Conservation (phyloP, 768 basidiomycete genomes). For the Pulveroboletus sp. region DNA sequence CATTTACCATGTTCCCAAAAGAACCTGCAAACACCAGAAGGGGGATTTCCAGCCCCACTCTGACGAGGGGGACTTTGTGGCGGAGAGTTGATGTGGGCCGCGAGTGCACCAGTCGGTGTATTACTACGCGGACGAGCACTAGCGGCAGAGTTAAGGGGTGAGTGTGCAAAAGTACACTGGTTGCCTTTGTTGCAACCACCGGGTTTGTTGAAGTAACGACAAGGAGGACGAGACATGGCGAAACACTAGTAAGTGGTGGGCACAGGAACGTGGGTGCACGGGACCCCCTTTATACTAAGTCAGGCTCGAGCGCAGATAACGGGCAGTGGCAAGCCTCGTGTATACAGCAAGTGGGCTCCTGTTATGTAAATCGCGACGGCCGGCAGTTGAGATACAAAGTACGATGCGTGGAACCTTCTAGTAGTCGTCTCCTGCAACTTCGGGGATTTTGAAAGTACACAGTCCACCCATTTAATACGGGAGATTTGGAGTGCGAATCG, state of each 20-base stretch:
- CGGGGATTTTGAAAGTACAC: no score
- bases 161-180: conserved; percentile 37
- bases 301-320: not conserved
- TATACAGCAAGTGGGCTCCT: not conserved
- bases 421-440: no score
- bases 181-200: conserved; percentile 46
- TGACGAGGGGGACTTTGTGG: conserved; percentile 2
- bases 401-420: no score
- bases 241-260: not conserved
- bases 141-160: conserved; percentile 7
- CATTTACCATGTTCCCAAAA: conserved; percentile 49
- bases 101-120: conserved; percentile 2
- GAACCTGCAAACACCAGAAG: conserved; percentile 41
- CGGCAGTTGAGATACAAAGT: not conserved
- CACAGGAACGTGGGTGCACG: not conserved
- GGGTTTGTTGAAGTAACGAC: conserved; percentile 39
- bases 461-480: no score
- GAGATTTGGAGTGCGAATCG: no score
- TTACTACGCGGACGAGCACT: not conserved
- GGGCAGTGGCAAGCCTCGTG: not conserved
- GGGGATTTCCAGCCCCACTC: conserved; percentile 5
- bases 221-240: conserved; percentile 31
- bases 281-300: no score
- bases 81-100: conserved; percentile 1
- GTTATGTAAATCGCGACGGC: not conserved